phyloP scores from a whole-genome alignment of 2,329 filamentous ascomycete genomes.

The Ilyonectria sp. region DNA sequence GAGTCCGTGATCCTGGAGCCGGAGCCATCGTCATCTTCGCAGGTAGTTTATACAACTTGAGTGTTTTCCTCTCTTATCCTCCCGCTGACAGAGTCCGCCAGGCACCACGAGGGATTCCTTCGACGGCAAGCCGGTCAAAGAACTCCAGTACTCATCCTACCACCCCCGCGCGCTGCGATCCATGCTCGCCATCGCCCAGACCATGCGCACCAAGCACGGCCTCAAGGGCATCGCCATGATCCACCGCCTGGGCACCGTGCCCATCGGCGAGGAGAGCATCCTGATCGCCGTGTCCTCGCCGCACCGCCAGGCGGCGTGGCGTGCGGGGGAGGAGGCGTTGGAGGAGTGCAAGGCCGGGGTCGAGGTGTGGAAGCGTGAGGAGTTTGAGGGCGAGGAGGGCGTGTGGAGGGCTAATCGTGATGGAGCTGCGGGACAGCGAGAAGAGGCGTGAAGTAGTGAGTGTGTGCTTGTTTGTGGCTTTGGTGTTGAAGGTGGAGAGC shows the following conservation, averaged over 20 bases:
- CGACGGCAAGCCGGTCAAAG: constrained; percentile 77
- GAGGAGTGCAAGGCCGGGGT: constrained; percentile 88
- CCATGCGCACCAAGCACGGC: constrained; percentile 71
- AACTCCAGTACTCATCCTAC: constrained; percentile 84
- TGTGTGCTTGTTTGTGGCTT: not conserved
- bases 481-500: not conserved
- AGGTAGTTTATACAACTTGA: constrained; percentile 63
- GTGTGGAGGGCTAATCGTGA: constrained; percentile 93
- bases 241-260: constrained; percentile 88
- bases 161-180: constrained; percentile 77
- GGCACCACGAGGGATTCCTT: constrained; percentile 86
- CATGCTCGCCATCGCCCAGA: constrained; percentile 75
- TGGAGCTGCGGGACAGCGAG: constrained; percentile 70
- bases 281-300: constrained; percentile 88
- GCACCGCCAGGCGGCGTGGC: constrained; percentile 89
- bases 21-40: constrained; percentile 85
- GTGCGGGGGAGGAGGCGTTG: constrained; percentile 88
- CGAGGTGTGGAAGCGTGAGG: constrained; percentile 97
- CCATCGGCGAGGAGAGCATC: constrained; percentile 94
- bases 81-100: constrained; percentile 49
- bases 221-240: constrained; percentile 84
- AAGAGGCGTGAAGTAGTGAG: constrained; percentile 44
- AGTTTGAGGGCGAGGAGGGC: constrained; percentile 83
- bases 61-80: constrained; percentile 7
- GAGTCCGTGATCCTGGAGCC: constrained; percentile 80